Conservation (phyloP, 305 asterid genomes). For the Ajuga reptans region DNA sequence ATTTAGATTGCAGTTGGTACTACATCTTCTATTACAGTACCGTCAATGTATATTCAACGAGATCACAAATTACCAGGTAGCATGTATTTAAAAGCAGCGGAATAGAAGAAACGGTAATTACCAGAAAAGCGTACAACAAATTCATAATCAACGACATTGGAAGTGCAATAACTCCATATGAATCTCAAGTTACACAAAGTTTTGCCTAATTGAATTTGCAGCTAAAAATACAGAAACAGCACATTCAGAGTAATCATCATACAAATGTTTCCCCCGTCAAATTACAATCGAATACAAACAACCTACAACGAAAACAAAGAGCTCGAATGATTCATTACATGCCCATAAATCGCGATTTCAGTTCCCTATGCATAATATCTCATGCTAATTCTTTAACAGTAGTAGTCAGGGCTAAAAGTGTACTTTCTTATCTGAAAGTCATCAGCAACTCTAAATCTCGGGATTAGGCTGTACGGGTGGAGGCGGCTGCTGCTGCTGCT, state of each 20-base stretch:
- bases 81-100: too few relatives aligned
- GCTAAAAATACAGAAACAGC: not conserved
- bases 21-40: too few relatives aligned
- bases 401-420: slow-evolving; percentile 30
- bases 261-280: too few relatives aligned
- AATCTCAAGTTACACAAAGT: slow-evolving; percentile 1
- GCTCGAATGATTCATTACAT: not conserved
- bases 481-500: not conserved
- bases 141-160: not conserved
- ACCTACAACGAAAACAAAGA: not conserved
- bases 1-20: too few relatives aligned
- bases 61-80: too few relatives aligned
- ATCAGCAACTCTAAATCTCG: slow-evolving; percentile 25
- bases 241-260: too few relatives aligned
- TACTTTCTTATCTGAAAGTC: slow-evolving; percentile 13
- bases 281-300: too few relatives aligned
- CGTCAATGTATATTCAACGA: too few relatives aligned
- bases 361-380: slow-evolving; percentile 7
- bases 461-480: not conserved
- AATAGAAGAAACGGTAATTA: too few relatives aligned
- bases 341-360: slow-evolving; percentile 18
- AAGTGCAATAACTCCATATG: not conserved
- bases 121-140: too few relatives aligned
- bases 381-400: slow-evolving; percentile 20
- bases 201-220: not conserved